These are phyloP conservation scores for Dendrocalamus sinicus DNA, from an alignment of 176 grass and related monocot genomes.

Conservation along the genomic window DNA sequence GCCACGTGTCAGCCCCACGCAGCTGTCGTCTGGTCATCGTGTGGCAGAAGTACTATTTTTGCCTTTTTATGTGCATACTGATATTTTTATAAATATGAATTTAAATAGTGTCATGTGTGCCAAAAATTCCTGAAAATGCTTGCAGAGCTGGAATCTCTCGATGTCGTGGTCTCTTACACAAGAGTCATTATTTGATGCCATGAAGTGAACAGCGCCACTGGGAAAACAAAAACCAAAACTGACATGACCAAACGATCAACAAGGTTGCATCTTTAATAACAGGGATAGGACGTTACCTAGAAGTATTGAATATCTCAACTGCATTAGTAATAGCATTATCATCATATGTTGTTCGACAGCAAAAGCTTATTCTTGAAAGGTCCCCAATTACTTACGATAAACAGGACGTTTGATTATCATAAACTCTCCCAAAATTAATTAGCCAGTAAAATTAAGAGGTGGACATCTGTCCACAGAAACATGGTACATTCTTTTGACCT, in stretches of 20 bases:
- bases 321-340: conserved; percentile 99
- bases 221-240: conserved; percentile 16
- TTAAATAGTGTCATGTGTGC: no score
- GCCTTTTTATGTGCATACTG: no score
- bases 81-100: no score
- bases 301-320: conserved; percentile 85
- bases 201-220: conserved; percentile 78
- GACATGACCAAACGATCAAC: neutral
- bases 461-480: conserved; percentile 15
- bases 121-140: conserved; percentile 51
- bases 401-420: no score
- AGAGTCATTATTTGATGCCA: conserved; percentile 88
- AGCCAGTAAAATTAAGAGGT: conserved; percentile 17
- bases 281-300: conserved; percentile 60
- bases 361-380: conserved; percentile 69
- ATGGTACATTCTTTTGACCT: neutral
- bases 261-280: conserved; percentile 24
- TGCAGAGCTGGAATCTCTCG: conserved; percentile 77
- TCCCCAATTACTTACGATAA: no score
- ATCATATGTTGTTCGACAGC: conserved; percentile 90
- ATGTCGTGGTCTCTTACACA: conserved; percentile 67
- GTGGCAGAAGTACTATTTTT: no score
- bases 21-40: no score
- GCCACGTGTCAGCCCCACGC: no score
- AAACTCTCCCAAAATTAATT: neutral